phyloP scores from a whole-genome alignment of 2,329 filamentous ascomycete species.

The Stachybotrys chartarum region DNA sequence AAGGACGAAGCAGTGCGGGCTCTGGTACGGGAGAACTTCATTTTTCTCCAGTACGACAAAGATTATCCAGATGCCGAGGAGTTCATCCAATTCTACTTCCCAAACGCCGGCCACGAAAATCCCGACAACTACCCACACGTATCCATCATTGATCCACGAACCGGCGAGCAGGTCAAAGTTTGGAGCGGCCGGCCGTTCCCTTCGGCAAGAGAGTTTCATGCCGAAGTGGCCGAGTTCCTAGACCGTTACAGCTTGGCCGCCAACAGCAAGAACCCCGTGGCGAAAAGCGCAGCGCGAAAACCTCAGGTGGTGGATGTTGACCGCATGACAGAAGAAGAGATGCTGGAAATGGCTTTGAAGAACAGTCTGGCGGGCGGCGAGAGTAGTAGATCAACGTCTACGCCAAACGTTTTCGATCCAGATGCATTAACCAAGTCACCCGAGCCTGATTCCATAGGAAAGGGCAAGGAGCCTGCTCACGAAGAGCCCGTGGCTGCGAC shows the following conservation, averaged over 20 bases:
- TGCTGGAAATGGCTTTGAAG: conserved; percentile 87
- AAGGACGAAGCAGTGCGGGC: conserved; percentile 74
- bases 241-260: conserved; percentile 87
- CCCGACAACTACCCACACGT: conserved; percentile 93
- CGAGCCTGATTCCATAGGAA: conserved; percentile 43
- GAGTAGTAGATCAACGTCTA: conserved; percentile 24
- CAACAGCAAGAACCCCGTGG: conserved; percentile 88
- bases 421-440: conserved; percentile 74
- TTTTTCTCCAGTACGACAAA: conserved; percentile 93
- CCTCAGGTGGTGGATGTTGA: conserved; percentile 67
- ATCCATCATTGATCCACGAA: conserved; percentile 89
- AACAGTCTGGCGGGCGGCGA: conserved; percentile 65
- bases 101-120: conserved; percentile 61
- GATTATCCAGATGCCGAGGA: conserved; percentile 70
- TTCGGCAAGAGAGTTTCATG: conserved; percentile 71
- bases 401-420: conserved; percentile 64
- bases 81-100: conserved; percentile 88
- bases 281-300: conserved; percentile 55
- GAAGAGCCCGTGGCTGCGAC: conserved; percentile 20
- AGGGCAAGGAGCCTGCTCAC: conserved; percentile 42
- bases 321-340: conserved; percentile 93
- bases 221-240: conserved; percentile 91
- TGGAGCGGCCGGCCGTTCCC: conserved; percentile 85
- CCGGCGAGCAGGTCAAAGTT: conserved; percentile 93
- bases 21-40: conserved; percentile 84